A percentile compares a stretch with the other conserved stretches of the same genome.
Evolutionary conservation across 768 basidiomycete genomes (phyloP).

Genomic region (Phaffia tasmanica): DNA sequence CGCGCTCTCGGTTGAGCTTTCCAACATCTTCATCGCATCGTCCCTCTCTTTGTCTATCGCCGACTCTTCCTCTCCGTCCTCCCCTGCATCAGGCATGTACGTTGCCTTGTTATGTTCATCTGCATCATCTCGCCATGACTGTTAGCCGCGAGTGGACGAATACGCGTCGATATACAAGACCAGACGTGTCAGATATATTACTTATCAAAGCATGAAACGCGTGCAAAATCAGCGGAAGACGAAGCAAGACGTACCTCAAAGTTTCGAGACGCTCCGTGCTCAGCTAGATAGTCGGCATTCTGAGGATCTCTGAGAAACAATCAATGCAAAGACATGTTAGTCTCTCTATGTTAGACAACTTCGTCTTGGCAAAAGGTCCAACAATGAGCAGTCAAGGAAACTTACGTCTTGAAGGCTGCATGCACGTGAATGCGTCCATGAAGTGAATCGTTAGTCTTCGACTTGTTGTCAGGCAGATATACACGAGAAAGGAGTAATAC

Average conservation of each 20-base stretch:
- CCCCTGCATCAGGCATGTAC: slow-evolving; percentile 70
- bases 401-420: slow-evolving; percentile 80
- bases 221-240: not conserved
- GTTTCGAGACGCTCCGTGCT: slow-evolving; percentile 94
- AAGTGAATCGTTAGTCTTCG: too few relatives aligned
- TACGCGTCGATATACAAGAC: not conserved
- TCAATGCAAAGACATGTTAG: slow-evolving; percentile 28
- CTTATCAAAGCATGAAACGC: not conserved
- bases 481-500: too few relatives aligned
- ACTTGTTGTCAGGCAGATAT: too few relatives aligned
- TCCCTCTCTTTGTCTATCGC: slow-evolving; percentile 33
- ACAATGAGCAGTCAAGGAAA: too few relatives aligned
- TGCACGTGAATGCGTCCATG: too few relatives aligned
- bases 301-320: slow-evolving; percentile 14
- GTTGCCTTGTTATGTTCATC: slow-evolving; percentile 44
- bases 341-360: not conserved
- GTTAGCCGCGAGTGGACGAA: not conserved
- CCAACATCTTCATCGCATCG: slow-evolving; percentile 92
- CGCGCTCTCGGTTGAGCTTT: slow-evolving; percentile 81
- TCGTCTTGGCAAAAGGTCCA: slow-evolving; percentile 48
- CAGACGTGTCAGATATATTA: too few relatives aligned
- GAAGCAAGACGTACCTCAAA: slow-evolving; percentile 54
- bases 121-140: slow-evolving; percentile 36
- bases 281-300: slow-evolving; percentile 84
- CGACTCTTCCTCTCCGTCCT: slow-evolving; percentile 57